A percentile compares a stretch with the other conserved stretches of the same genome.
phyloP scores from a whole-genome alignment of 805 yeast species.

The Candida gorgasii region DNA sequence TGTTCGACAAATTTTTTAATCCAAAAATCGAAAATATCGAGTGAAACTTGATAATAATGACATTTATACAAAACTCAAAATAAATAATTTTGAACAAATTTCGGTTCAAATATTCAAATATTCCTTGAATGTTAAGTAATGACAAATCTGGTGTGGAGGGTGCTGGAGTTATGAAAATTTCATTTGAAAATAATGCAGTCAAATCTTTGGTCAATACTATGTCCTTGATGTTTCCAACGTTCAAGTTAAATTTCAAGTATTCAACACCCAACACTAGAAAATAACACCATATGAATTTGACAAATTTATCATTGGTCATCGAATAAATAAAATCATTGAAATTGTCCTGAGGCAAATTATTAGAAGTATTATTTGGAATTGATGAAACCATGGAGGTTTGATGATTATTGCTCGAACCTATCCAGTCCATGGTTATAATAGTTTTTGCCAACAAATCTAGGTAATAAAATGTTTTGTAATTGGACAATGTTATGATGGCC shows the following conservation, averaged over 20 bases:
- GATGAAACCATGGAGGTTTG: constrained; percentile 6
- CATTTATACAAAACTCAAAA: constrained; percentile 15
- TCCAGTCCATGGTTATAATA: constrained; percentile 30
- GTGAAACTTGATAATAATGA: constrained; percentile 14
- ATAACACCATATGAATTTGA: constrained; percentile 12
- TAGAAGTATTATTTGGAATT: not conserved
- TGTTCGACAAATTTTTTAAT: constrained; percentile 15
- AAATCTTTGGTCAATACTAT: constrained; percentile 10
- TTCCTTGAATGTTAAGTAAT: not conserved
- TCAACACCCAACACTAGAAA: constrained; percentile 4
- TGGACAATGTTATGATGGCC: constrained; percentile 20
- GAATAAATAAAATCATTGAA: constrained; percentile 2
- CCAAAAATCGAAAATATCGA: constrained; percentile 15
- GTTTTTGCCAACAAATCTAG: constrained; percentile 31
- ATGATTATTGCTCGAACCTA: constrained; percentile 19
- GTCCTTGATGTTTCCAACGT: not conserved
- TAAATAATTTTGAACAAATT: constrained; percentile 9
- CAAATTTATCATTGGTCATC: constrained; percentile 8
- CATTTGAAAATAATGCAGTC: constrained; percentile 9
- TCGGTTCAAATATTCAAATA: not conserved
- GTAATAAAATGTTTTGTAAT: constrained; percentile 10
- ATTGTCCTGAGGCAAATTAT: not conserved
- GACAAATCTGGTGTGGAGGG: not conserved
- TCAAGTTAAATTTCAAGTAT: constrained; percentile 8
- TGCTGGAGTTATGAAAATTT: constrained; percentile 4